A percentile compares a stretch with the other conserved stretches of the same genome.
phyloP scores from a whole-genome alignment of 1,284 basidiomycete genomes.

The Grifola frondosa region DNA sequence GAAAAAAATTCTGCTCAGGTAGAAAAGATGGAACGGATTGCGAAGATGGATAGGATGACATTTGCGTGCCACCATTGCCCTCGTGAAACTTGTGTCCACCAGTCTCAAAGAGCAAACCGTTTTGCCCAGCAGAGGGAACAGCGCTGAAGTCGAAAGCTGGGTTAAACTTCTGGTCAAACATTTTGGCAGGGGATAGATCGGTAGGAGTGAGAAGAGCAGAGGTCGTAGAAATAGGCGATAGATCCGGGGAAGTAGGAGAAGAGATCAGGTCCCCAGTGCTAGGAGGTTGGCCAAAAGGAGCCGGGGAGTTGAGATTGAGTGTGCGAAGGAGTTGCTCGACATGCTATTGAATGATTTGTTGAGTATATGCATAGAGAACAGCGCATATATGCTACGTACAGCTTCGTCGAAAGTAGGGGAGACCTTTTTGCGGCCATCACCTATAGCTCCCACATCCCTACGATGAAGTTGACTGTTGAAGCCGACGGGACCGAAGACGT shows the following conservation, averaged over 20 bases:
- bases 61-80: slow-evolving; percentile 16
- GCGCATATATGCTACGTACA: slow-evolving; percentile 39
- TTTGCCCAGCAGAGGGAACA: slow-evolving; percentile 22
- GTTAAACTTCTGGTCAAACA: slow-evolving; percentile 55
- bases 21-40: slow-evolving; percentile 30
- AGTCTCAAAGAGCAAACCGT: slow-evolving; percentile 34
- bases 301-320: slow-evolving; percentile 72
- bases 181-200: slow-evolving; percentile 62
- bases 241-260: slow-evolving; percentile 51
- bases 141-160: slow-evolving; percentile 48
- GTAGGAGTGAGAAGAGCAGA: slow-evolving; percentile 67
- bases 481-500: slow-evolving; percentile 59
- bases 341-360: slow-evolving; percentile 45
- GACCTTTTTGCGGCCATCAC: slow-evolving; percentile 68
- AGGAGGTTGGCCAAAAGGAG: slow-evolving; percentile 46
- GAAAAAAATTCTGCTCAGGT: slow-evolving; percentile 37
- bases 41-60: slow-evolving; percentile 22
- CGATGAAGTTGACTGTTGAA: slow-evolving; percentile 34
- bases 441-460: slow-evolving; percentile 67
- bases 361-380: slow-evolving; percentile 21
- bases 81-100: slow-evolving; percentile 25
- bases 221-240: slow-evolving; percentile 65
- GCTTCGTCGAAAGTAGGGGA: slow-evolving; percentile 54
- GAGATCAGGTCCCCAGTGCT: slow-evolving; percentile 44
- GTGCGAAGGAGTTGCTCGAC: slow-evolving; percentile 75